Evolutionary conservation across 805 yeast genomes (phyloP), one percentile per base, ranked within the genome.

Genomic region (Clavispora carvajalis): DNA sequence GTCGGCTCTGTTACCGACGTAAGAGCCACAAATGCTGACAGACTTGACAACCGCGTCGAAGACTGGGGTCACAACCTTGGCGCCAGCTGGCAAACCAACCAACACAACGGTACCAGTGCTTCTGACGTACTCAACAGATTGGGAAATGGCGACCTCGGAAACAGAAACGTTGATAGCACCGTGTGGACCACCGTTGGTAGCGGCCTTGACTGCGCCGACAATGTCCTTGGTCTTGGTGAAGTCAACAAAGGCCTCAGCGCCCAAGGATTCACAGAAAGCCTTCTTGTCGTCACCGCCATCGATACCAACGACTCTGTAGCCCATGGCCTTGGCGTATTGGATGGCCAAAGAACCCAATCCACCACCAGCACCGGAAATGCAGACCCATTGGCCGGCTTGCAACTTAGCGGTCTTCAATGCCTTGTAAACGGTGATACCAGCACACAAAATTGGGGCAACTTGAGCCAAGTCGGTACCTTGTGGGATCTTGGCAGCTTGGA

Each of bases 311-410:
- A 82, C 85, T 53, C 74, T 60, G 64, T 69, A 70, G 55, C 90
- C 91, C 84, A 82, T 76, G 46, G 86, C 87, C 52, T 64, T 73
- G 47, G 86, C 89, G 65, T 80, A 83, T 67, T 83, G 89, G 53
- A 82, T 69, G 41, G 87, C 88, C 49, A 83, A 65, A 29, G 86
- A 69, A 57, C 90, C 91, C 62, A 83, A 74, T 58, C 91, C 90
- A 62, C 90, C 90, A 62, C 79, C 85, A 47, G 88, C 89, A 68
- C 91, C 90, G 42, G 87, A 78, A 45, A 83, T 69, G 45, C 79
- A 77, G 50, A 81, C 84, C 82, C 83, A 82, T 62, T 83, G 79
- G 57, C 91, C 89, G 17, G 89, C 71, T 36, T 48, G 46, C 44
- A 75, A 57, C 39, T 68, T 60, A 39, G 85, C 82, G 37, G 79